These are phyloP conservation scores for Nannizzia gypsea DNA, from an alignment of 2,329 filamentous ascomycete genomes.

Conservation along the genomic window DNA sequence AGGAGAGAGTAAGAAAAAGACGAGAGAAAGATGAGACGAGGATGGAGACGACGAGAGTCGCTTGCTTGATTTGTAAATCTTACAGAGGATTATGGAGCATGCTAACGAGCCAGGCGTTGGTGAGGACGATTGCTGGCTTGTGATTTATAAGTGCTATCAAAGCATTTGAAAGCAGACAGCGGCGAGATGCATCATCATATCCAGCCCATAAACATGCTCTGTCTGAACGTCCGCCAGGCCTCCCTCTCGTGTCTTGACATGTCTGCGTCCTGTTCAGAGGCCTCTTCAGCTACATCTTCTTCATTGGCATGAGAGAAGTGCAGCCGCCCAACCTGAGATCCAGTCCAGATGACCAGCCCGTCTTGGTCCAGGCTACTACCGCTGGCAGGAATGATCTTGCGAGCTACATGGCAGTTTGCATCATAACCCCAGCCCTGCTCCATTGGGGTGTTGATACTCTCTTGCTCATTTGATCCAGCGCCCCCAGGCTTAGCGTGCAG, in stretches of 20 bases:
- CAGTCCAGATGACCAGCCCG: constrained; percentile 77
- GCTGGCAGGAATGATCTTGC: constrained; percentile 61
- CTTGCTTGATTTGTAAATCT: not conserved
- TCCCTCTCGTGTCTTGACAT: no score
- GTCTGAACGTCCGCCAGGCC: not conserved
- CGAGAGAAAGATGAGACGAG: no score
- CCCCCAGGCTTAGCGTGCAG: constrained; percentile 34
- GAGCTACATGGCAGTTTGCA: constrained; percentile 48
- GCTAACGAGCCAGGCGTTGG: not conserved
- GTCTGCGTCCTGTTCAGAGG: not conserved
- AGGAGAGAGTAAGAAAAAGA: not conserved
- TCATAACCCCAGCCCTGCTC: constrained; percentile 12
- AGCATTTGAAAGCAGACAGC: not conserved
- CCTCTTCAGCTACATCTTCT: not conserved
- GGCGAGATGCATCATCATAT: not conserved
- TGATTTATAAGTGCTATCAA: not conserved
- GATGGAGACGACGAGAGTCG: not conserved
- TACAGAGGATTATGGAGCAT: not conserved
- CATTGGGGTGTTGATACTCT: not conserved
- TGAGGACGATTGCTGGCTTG: not conserved
- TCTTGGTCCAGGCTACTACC: constrained; percentile 36
- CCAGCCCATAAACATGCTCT: not conserved
- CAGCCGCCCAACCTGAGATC: constrained; percentile 66
- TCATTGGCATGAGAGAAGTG: constrained; percentile 40
- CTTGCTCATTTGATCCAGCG: no score